phyloP scores from a whole-genome alignment of 768 basidiomycete species.

The Pisolithus sp. region DNA sequence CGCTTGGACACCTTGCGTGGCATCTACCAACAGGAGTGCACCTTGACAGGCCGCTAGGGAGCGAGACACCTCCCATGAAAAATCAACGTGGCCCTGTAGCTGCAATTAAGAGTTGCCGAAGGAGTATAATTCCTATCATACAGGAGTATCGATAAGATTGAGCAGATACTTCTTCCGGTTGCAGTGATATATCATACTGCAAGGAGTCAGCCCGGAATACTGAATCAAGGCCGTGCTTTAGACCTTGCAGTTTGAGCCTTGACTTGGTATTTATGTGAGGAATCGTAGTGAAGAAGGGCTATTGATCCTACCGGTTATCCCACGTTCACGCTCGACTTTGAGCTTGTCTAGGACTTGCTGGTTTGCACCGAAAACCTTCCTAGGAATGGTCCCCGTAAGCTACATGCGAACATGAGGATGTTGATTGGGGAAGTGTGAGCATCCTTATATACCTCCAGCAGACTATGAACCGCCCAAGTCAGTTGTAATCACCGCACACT shows the following conservation, averaged over 20 bases:
- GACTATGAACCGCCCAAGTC: conserved; percentile 32
- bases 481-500: neutral
- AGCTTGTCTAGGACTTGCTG: conserved; percentile 88
- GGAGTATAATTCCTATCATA: conserved; percentile 23
- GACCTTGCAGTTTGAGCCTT: conserved; percentile 94
- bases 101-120: neutral
- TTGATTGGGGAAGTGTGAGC: neutral
- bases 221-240: neutral
- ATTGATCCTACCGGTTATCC: conserved; percentile 72
- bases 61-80: conserved; percentile 93
- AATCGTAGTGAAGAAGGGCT: neutral
- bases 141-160: conserved; percentile 95
- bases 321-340: conserved; percentile 94
- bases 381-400: conserved; percentile 83
- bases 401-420: conserved; percentile 29
- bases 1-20: conserved; percentile 96
- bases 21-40: conserved; percentile 81
- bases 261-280: conserved; percentile 39
- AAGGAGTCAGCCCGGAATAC: conserved; percentile 4
- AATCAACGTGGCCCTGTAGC: conserved; percentile 88
- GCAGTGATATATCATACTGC: conserved; percentile 71
- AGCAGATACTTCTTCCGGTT: conserved; percentile 60
- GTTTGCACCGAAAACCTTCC: conserved; percentile 58
- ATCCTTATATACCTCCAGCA: conserved; percentile 55
- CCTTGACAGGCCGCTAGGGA: conserved; percentile 93